A percentile compares a stretch with the other conserved stretches of the same genome.
Evolutionary conservation across 306 rosid genomes (phyloP).

Genomic region (Corylus avellana): DNA sequence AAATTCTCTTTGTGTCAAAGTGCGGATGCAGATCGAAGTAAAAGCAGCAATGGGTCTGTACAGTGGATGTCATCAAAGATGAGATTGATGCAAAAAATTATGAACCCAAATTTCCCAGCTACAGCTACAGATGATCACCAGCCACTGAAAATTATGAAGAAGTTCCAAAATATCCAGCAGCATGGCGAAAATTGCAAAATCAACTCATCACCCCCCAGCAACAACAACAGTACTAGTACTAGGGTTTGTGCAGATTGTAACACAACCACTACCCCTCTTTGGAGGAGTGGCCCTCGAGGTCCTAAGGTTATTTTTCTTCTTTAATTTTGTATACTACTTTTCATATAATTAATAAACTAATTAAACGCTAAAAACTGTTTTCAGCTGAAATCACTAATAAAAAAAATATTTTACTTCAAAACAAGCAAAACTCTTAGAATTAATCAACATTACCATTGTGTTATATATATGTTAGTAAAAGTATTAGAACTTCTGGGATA

Average conservation of each 20-base stretch:
- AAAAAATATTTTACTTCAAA: no score
- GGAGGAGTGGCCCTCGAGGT: constrained; percentile 96
- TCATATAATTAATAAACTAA: no score
- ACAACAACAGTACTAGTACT: constrained; percentile 20
- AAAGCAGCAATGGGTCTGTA: constrained; percentile 35
- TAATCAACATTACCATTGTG: background rate
- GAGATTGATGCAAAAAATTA: constrained; percentile 72
- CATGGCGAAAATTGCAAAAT: constrained; percentile 28
- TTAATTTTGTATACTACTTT: no score
- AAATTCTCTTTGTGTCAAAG: background rate
- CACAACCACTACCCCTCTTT: constrained; percentile 83
- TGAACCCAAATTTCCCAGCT: constrained; percentile 18
- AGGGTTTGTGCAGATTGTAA: constrained; percentile 90
- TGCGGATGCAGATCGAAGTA: constrained; percentile 21
- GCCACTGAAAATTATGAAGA: constrained; percentile 13
- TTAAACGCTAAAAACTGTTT: no score
- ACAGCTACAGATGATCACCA: constrained; percentile 7
- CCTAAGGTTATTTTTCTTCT: constrained; percentile 64
- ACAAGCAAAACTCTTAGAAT: no score
- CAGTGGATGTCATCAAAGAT: constrained; percentile 78
- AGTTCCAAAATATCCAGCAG: constrained; percentile 21
- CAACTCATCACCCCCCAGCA: constrained; percentile 28
- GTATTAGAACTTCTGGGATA: background rate
- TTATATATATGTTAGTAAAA: background rate
- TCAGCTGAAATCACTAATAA: no score